Percentiles rank a stretch among this genome's conserved stretches.
Evolutionary conservation across 495 filamentous ascomycete species (phyloP).

Genomic region (Aspergillus homomorphus): DNA sequence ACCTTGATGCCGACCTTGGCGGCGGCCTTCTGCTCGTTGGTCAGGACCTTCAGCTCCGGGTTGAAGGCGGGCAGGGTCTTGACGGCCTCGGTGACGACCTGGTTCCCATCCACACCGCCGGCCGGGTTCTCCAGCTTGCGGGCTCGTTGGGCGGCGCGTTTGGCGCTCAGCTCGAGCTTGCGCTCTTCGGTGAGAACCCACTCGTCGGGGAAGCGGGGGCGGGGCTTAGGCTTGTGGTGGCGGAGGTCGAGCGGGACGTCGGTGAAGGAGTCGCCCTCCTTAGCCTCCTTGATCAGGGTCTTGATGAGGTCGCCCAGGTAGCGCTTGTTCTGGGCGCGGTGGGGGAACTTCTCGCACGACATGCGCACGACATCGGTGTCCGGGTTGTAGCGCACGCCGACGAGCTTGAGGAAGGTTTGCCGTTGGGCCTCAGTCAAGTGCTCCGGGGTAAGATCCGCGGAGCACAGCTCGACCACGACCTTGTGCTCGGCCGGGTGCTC

Average conservation of each 20-base stretch:
- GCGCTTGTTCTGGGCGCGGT: conserved; percentile 92
- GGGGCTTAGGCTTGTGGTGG: conserved; percentile 70
- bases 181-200: conserved; percentile 78
- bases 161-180: conserved; percentile 57
- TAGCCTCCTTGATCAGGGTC: conserved; percentile 69
- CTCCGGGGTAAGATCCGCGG: conserved; percentile 58
- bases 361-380: conserved; percentile 80
- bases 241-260: conserved; percentile 89
- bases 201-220: conserved; percentile 68
- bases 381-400: conserved; percentile 87
- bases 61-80: conserved; percentile 35
- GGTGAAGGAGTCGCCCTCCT: conserved; percentile 78
- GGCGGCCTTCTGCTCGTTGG: conserved; percentile 38
- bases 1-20: conserved; percentile 29
- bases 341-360: conserved; percentile 83
- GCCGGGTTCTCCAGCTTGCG: conserved; percentile 23
- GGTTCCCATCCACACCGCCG: conserved; percentile 36
- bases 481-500: conserved; percentile 86
- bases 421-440: conserved; percentile 63
- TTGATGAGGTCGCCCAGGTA: conserved; percentile 79
- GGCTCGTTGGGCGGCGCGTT: conserved; percentile 43
- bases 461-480: conserved; percentile 85
- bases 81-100: conserved; percentile 33
- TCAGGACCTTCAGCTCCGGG: conserved; percentile 31
- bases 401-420: conserved; percentile 81